These are phyloP conservation scores for Hymenoscyphus occultus DNA, from an alignment of 2,329 filamentous ascomycete genomes.

Conservation along the genomic window DNA sequence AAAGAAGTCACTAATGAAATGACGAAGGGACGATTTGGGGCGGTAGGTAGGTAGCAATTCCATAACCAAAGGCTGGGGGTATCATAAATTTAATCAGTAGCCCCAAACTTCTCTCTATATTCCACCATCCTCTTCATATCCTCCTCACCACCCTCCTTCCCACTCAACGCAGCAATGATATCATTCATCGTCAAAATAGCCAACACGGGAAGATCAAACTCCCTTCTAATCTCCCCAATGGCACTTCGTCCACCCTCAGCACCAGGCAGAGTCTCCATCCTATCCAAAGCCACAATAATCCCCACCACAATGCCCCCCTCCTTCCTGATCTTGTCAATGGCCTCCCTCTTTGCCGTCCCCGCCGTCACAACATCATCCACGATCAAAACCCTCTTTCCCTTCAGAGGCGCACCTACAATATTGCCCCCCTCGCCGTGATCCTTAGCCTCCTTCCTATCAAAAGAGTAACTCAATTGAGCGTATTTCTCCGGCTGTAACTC, in stretches of 20 bases:
- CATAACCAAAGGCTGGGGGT: slow-evolving; percentile 14
- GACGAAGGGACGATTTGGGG: neutral
- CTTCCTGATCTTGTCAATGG: slow-evolving; percentile 81
- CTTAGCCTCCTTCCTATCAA: slow-evolving; percentile 96
- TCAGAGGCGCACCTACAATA: slow-evolving; percentile 83
- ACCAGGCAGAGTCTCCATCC: slow-evolving; percentile 75
- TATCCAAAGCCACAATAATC: slow-evolving; percentile 84
- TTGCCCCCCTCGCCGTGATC: slow-evolving; percentile 91
- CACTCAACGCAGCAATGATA: slow-evolving; percentile 67
- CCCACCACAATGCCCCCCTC: slow-evolving; percentile 84
- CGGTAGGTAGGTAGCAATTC: slow-evolving; percentile 4
- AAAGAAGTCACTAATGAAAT: slow-evolving; percentile 1
- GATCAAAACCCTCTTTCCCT: slow-evolving; percentile 82
- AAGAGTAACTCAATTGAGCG: slow-evolving; percentile 74
- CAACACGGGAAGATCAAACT: slow-evolving; percentile 79
- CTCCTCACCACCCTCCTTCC: slow-evolving; percentile 53
- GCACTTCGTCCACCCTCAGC: slow-evolving; percentile 70
- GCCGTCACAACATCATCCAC: slow-evolving; percentile 97
- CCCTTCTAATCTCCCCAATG: slow-evolving; percentile 79
- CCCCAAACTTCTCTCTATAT: slow-evolving; percentile 66
- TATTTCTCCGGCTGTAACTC: slow-evolving; percentile 65
- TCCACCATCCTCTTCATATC: slow-evolving; percentile 68
- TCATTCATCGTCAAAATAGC: slow-evolving; percentile 83
- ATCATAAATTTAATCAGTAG: slow-evolving; percentile 38
- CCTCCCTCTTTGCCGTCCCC: slow-evolving; percentile 89